Evolutionary conservation across 2,329 filamentous ascomycete species (phyloP).

Genomic region (Cladosporium phlei): DNA sequence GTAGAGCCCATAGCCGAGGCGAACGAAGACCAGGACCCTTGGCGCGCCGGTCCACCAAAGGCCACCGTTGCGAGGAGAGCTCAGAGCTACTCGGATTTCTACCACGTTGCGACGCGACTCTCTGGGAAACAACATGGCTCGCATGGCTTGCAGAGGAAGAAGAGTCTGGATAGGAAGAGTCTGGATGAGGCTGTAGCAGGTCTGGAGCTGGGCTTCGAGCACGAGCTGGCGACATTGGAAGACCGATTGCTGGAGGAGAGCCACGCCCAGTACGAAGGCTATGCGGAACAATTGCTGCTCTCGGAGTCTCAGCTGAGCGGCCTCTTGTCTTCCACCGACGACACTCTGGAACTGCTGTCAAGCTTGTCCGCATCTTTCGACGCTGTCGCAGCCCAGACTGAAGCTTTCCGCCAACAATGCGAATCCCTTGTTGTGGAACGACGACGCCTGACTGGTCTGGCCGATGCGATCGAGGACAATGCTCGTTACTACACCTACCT

Average conservation of each 20-base stretch:
- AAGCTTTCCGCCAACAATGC: constrained; percentile 88
- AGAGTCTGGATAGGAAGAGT: constrained; percentile 34
- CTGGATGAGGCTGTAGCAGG: neutral
- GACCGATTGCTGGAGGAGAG: constrained; percentile 71
- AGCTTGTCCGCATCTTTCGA: constrained; percentile 81
- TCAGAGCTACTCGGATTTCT: constrained; percentile 75
- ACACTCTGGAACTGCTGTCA: constrained; percentile 69
- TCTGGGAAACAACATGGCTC: constrained; percentile 48
- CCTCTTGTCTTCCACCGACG: constrained; percentile 71
- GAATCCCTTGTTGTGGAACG: constrained; percentile 82
- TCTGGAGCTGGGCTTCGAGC: constrained; percentile 51
- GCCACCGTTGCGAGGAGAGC: constrained; percentile 62
- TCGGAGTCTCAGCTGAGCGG: constrained; percentile 78
- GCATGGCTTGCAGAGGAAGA: constrained; percentile 33
- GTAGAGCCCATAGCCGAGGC: constrained; percentile 55
- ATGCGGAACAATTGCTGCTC: constrained; percentile 73
- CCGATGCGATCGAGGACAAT: constrained; percentile 80
- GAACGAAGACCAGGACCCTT: constrained; percentile 52
- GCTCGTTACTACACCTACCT: constrained; percentile 93
- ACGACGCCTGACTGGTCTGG: constrained; percentile 69
- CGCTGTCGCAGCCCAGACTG: constrained; percentile 82
- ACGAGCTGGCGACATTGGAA: constrained; percentile 57
- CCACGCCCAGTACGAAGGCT: constrained; percentile 81
- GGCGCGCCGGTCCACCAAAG: constrained; percentile 57
- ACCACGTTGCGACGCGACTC: constrained; percentile 57